Evolutionary conservation across 441 rosid genomes (phyloP).

Genomic region (Adansonia madagascariensis): DNA sequence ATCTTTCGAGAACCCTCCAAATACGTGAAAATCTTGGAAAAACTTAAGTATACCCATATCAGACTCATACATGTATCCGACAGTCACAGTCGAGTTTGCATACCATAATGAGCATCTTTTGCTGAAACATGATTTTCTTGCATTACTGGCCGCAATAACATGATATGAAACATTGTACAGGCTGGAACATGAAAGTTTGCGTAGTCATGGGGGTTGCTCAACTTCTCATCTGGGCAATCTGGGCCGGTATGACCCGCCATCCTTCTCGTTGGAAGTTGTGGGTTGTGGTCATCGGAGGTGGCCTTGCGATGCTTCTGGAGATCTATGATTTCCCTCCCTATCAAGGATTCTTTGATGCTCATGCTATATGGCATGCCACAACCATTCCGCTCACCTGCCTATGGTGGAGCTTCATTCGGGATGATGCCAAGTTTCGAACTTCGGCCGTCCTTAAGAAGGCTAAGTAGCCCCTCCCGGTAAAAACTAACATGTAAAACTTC

Average conservation of each 20-base stretch:
- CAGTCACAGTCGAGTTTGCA: too few relatives aligned
- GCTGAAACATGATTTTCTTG: neutral
- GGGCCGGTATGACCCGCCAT: constrained; percentile 75
- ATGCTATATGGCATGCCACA: constrained; percentile 83
- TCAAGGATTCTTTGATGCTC: constrained; percentile 76
- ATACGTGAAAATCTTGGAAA: too few relatives aligned
- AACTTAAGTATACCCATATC: too few relatives aligned
- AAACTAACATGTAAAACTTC: neutral
- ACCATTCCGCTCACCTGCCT: constrained; percentile 77
- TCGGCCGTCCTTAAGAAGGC: constrained; percentile 56
- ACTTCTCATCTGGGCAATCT: constrained; percentile 85
- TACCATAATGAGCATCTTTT: too few relatives aligned
- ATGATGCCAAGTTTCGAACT: constrained; percentile 73
- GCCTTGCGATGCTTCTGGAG: constrained; percentile 86
- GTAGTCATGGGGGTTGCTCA: constrained; percentile 72
- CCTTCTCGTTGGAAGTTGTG: constrained; percentile 89
- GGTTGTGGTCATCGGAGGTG: constrained; percentile 76
- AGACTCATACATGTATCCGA: too few relatives aligned
- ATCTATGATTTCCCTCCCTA: constrained; percentile 88
- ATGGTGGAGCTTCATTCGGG: constrained; percentile 96
- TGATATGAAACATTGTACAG: constrained; percentile 44
- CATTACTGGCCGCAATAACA: neutral
- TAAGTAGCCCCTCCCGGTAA: constrained; percentile 28
- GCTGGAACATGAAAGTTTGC: constrained; percentile 95
- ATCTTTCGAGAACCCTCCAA: too few relatives aligned